Conservation (phyloP, 192 early-diverging fungal genomes). For the Piromyces sp. region DNA sequence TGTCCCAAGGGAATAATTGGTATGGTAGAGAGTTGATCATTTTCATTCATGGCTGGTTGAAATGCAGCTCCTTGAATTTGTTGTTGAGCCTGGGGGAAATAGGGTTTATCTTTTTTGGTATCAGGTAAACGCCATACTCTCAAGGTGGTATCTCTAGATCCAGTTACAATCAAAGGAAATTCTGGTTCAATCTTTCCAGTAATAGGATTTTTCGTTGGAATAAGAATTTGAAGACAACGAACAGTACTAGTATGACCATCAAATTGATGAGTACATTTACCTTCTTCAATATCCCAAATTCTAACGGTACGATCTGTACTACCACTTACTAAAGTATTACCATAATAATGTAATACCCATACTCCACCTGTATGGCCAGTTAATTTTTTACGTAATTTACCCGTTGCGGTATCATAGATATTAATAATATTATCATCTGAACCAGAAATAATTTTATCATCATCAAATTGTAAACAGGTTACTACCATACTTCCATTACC, state of each 20-base stretch:
- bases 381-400: constrained; percentile 49
- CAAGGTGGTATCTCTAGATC: constrained; percentile 83
- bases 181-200: constrained; percentile 20
- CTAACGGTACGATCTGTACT: constrained; percentile 88
- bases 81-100: constrained; percentile 8
- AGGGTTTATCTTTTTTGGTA: constrained; percentile 35
- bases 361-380: constrained; percentile 87
- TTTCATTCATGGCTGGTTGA: background rate
- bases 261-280: constrained; percentile 82
- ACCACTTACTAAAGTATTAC: constrained; percentile 76
- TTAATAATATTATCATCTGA: constrained; percentile 83
- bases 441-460: constrained; percentile 87
- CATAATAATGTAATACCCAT: constrained; percentile 87
- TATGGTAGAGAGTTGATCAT: background rate
- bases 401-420: constrained; percentile 76
- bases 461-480: constrained; percentile 90
- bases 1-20: background rate
- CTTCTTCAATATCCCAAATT: constrained; percentile 88
- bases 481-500: constrained; percentile 73
- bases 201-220: constrained; percentile 13
- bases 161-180: constrained; percentile 75
- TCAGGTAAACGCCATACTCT: constrained; percentile 85
- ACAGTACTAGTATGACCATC: constrained; percentile 88
- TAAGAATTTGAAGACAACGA: constrained; percentile 75
- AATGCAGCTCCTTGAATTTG: constrained; percentile 10